Base-by-base conservation (phyloP, 371 early-diverging fungal species). In the Syncephalastrum contaminatum region DNA sequence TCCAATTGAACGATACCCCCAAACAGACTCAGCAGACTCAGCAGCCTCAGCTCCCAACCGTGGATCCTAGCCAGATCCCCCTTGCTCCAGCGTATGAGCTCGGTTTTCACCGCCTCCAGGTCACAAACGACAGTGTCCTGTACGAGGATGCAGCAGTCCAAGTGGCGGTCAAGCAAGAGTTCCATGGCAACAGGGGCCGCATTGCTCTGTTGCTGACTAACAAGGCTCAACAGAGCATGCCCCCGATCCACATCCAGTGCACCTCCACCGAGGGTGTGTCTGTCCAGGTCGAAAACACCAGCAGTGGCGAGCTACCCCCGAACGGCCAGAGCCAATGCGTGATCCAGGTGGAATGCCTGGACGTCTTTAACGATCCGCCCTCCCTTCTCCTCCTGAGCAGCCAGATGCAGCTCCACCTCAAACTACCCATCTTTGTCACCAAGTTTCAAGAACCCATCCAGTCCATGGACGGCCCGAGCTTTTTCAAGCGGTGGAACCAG, bases 401-500 rank as follows among this genome's bases (percentile, higher is more conserved):
- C 5, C 69, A 81, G 22, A 83, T 78, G 20, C 64, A 65, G 18
- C 60, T 83, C 8, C 75, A 77, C 25, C 62, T 94, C 42, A 84
- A 85, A 51, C 59, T 96, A 19, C 99, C 99, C 0, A 70, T 95
- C 4, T 73, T 83, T 3, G 58, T 93, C 21, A 78, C 89, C 13
- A 94, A 94, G 53, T 98, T 98, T 68, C 81, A 92, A 60, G 89
- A 91, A 30, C 92, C 94, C 2, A 90, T 95, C 12, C 74, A 73
- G 14, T 72, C 67, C 10, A 84, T 98, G 65, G 64, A 84, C 19
- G 82, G 87, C 6, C 54, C 71, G n/a, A 95, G 93, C 70, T 98
- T 95, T 69, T 94, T 96, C 62, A 73, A 80, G 18, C 84, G 97
- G 20, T 98, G 99, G 99, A 90, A 88, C 64, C 97, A 96, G 70